A percentile compares a stretch with the other conserved stretches of the same genome.
Evolutionary conservation across 768 basidiomycete species (phyloP).

Genomic region (Tricholoma hemisulphureum): DNA sequence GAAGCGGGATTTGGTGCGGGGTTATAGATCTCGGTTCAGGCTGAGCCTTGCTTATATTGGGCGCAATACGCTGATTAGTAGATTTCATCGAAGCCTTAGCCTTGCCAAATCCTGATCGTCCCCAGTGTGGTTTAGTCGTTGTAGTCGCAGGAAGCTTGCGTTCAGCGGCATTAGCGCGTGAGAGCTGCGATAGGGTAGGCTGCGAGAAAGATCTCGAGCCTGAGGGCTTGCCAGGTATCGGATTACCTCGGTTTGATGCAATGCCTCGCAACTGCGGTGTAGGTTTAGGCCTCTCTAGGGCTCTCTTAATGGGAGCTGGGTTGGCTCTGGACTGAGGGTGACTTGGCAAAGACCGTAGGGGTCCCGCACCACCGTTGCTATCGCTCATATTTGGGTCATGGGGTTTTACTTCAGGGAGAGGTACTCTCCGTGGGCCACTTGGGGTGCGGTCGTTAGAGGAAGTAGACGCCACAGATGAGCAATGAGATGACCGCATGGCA

Average conservation of each 20-base stretch:
- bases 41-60: not conserved
- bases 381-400: not conserved
- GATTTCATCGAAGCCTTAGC: slow-evolving; percentile 15
- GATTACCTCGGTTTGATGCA: not conserved
- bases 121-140: slow-evolving; percentile 11
- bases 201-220: slow-evolving; percentile 8
- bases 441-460: slow-evolving; percentile 1
- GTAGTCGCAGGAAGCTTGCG: slow-evolving; percentile 3
- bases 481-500: slow-evolving; percentile 6
- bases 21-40: slow-evolving; percentile 19
- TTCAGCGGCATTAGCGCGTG: slow-evolving; percentile 21
- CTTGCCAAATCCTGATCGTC: slow-evolving; percentile 14
- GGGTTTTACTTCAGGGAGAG: slow-evolving; percentile 14
- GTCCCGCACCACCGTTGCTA: not conserved
- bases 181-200: slow-evolving; percentile 29
- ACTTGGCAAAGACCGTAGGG: not conserved
- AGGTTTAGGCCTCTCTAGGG: not conserved
- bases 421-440: slow-evolving; percentile 26
- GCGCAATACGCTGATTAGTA: not conserved
- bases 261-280: not conserved
- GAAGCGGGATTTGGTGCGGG: slow-evolving; percentile 35
- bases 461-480: not conserved
- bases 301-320: not conserved
- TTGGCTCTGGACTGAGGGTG: not conserved
- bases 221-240: not conserved